Conservation (phyloP, 768 basidiomycete genomes). For the Pseudohyphozyma bogoriensis region DNA sequence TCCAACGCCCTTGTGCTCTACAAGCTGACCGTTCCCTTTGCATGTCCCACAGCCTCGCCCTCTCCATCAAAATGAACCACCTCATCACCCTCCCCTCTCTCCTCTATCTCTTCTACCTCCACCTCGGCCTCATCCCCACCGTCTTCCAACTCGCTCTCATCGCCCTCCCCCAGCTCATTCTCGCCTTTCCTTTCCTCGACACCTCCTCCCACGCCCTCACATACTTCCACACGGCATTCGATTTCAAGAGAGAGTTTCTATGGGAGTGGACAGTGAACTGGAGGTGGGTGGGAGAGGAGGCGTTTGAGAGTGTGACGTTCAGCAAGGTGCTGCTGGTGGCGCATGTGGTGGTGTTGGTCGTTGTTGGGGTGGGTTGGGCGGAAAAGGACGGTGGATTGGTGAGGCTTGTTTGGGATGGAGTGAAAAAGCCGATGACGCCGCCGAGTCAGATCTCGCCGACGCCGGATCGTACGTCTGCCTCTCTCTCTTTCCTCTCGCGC, state of each 20-base stretch:
- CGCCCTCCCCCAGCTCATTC: slow-evolving; percentile 47
- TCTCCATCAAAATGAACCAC: slow-evolving; percentile 92
- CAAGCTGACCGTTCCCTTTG: slow-evolving; percentile 10
- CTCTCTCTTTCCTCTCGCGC: slow-evolving; percentile 19
- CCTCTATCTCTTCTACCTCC: slow-evolving; percentile 53
- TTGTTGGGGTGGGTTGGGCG: slow-evolving; percentile 73
- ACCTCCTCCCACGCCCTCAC: slow-evolving; percentile 50
- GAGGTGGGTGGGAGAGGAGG: slow-evolving; percentile 70
- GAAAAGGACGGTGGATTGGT: slow-evolving; percentile 57
- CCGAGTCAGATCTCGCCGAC: slow-evolving; percentile 43
- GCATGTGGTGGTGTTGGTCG: slow-evolving; percentile 52
- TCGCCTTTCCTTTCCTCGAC: slow-evolving; percentile 56
- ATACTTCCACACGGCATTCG: slow-evolving; percentile 70
- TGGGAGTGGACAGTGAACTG: slow-evolving; percentile 99
- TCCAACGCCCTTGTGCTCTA: neutral
- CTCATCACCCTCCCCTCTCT: slow-evolving; percentile 83
- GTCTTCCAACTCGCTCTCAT: slow-evolving; percentile 35
- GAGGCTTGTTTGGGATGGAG: slow-evolving; percentile 48
- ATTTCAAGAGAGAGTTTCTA: slow-evolving; percentile 76
- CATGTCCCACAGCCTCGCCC: slow-evolving; percentile 49
- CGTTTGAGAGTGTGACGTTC: slow-evolving; percentile 58
- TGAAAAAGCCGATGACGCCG: slow-evolving; percentile 46
- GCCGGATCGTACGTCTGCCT: slow-evolving; percentile 52
- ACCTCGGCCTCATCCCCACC: slow-evolving; percentile 28
- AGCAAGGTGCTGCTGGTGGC: slow-evolving; percentile 55